phyloP scores from a whole-genome alignment of 495 filamentous ascomycete genomes.

The Penicillium egyptiacum region DNA sequence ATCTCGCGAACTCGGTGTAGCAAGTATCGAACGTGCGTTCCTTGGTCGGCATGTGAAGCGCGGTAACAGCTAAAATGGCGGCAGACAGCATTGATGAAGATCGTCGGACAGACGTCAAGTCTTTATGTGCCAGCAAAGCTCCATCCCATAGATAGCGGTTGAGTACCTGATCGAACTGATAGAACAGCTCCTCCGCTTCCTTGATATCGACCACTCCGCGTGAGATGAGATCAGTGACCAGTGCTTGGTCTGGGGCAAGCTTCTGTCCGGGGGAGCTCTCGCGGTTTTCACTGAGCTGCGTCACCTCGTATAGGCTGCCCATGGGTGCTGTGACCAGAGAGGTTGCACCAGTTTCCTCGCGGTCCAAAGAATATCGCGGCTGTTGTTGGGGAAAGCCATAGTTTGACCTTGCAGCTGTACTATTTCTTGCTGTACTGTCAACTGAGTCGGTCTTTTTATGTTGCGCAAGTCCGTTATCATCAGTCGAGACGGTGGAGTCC shows the following conservation, averaged over 20 bases:
- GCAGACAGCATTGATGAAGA: slow-evolving; percentile 52
- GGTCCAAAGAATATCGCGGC: slow-evolving; percentile 43
- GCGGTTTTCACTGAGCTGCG: slow-evolving; percentile 52
- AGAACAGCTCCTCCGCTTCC: slow-evolving; percentile 52
- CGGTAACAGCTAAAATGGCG: slow-evolving; percentile 52
- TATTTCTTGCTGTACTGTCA: slow-evolving; percentile 14
- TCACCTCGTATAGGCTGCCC: slow-evolving; percentile 61
- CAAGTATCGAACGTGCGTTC: slow-evolving; percentile 50
- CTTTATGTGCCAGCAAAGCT: slow-evolving; percentile 45
- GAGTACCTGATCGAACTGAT: slow-evolving; percentile 51
- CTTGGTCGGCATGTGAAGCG: slow-evolving; percentile 50
- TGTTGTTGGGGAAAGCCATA: slow-evolving; percentile 30
- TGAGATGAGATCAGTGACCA: slow-evolving; percentile 55
- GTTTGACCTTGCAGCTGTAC: slow-evolving; percentile 21
- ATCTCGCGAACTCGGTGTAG: slow-evolving; percentile 52
- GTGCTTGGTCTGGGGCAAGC: slow-evolving; percentile 37
- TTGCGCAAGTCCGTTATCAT: slow-evolving; percentile 27
- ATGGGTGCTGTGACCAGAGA: slow-evolving; percentile 57
- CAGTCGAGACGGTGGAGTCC: slow-evolving; percentile 42
- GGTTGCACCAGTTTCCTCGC: slow-evolving; percentile 42
- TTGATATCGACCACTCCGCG: slow-evolving; percentile 46
- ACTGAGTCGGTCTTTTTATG: slow-evolving; percentile 20
- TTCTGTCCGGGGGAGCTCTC: slow-evolving; percentile 38
- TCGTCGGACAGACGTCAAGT: slow-evolving; percentile 44
- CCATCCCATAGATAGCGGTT: slow-evolving; percentile 58